Base-by-base conservation (phyloP, 495 filamentous ascomycete species). In the Xylaria curta region DNA sequence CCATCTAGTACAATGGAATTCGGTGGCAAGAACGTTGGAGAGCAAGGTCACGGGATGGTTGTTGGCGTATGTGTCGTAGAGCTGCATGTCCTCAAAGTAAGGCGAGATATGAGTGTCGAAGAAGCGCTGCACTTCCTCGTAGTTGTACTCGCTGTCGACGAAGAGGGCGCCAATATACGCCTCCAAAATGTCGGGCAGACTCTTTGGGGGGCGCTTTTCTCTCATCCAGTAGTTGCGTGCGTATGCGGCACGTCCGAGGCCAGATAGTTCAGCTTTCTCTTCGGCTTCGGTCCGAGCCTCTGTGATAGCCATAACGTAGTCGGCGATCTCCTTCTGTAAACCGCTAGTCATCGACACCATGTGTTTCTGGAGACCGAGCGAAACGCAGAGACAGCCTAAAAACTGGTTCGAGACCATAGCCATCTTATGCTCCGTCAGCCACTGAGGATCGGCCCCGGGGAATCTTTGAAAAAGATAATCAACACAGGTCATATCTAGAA, bases 351-450 rank as follows among this genome's bases (percentile, higher is more conserved):
- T 89, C 60, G 89, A 85, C 31, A 89, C 85, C 24, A 98, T 82
- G 78, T 95, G 90, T 51, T 82, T 87, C 76, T 98, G 91, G 49
- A 98, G 91, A 2, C 87, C 89, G 0, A 98, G 85, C 33, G 87
- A 85, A 15, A 95, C 93, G 72, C 91, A 90, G 8, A 98, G 78
- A 26, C 92, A 92, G 15, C 93, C 95, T 0, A 98, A 85, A 76
- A 98, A 99, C 71, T 94, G 95, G 83, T 99, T 99, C 17, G 94
- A 97, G 2, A 96, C 95, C 95, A 99, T 97, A 12, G 97, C 94
- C 94, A 97, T 97, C 87, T 98, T 99, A 84, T 99, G 97, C 82
- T 99, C 96, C 1, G 96, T 99, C 42, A 99, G 87, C 96, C 96
- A 99, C 78, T 98, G 94, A 1, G 96, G 95, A 77, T 98, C 95